phyloP scores from a whole-genome alignment of 2,329 filamentous ascomycete species.

The Aureobasidium melanogenum region DNA sequence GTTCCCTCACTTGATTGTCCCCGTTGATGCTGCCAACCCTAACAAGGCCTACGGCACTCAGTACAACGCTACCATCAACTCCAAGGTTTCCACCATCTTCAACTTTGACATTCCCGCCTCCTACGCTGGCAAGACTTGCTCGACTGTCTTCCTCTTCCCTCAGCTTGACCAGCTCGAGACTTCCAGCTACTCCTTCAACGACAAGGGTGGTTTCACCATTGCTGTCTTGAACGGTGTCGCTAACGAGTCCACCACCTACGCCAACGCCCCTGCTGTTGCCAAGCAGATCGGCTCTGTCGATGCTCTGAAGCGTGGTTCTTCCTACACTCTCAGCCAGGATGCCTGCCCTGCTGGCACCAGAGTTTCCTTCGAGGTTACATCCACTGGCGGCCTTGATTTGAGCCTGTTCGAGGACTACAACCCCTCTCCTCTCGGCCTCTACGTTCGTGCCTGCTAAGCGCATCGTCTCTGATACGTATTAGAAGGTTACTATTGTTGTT shows the following conservation, averaged over 20 bases:
- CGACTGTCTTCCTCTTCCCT: slow-evolving; percentile 58
- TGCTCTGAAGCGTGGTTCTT: slow-evolving; percentile 19
- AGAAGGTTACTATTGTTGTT: background rate
- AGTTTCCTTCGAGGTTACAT: slow-evolving; percentile 19
- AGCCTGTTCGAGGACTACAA: slow-evolving; percentile 22
- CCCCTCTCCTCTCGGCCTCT: slow-evolving; percentile 13
- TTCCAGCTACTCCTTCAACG: slow-evolving; percentile 47
- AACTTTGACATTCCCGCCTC: slow-evolving; percentile 56
- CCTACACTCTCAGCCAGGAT: slow-evolving; percentile 20
- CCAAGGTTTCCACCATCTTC: slow-evolving; percentile 51
- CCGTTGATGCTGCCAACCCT: slow-evolving; percentile 48
- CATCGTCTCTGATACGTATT: background rate
- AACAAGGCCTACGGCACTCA: slow-evolving; percentile 44
- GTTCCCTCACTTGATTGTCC: slow-evolving; percentile 53
- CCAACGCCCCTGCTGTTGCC: slow-evolving; percentile 10
- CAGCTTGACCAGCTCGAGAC: slow-evolving; percentile 47
- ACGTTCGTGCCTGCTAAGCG: slow-evolving; percentile 8
- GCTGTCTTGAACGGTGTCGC: slow-evolving; percentile 38
- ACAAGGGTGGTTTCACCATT: slow-evolving; percentile 38
- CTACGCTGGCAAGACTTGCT: slow-evolving; percentile 51
- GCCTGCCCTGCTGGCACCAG: slow-evolving; percentile 21
- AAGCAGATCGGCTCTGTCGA: slow-evolving; percentile 12
- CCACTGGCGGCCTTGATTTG: slow-evolving; percentile 17
- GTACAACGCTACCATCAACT: slow-evolving; percentile 47
- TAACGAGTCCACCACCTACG: slow-evolving; percentile 37